Conservation (phyloP, 352 stramenopile species). For the Pythium folliculosum region DNA sequence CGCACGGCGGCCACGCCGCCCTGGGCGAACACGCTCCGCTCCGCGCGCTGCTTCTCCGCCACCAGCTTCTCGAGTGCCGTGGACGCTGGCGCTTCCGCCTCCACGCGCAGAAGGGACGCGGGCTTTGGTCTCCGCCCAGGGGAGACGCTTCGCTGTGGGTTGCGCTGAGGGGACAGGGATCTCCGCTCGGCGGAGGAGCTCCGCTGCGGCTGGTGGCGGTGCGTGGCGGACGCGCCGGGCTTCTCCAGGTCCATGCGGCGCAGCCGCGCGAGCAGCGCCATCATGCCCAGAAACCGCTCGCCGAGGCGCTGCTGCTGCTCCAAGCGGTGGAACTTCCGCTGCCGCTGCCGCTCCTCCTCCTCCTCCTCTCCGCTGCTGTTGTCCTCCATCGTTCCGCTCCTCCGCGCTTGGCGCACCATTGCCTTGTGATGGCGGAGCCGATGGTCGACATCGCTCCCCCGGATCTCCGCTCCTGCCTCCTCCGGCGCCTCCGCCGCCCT, state of each 20-base stretch:
- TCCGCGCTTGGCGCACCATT: neutral
- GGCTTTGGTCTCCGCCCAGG: too few relatives aligned
- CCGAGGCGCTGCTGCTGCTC: conserved; percentile 43
- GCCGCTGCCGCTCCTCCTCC: neutral
- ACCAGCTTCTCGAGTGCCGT: conserved; percentile 7
- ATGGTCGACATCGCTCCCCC: too few relatives aligned
- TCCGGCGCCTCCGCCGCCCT: conserved; percentile 3
- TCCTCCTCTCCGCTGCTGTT: neutral
- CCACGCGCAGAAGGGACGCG: too few relatives aligned
- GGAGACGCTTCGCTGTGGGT: too few relatives aligned
- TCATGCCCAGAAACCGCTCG: conserved; percentile 59
- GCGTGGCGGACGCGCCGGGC: neutral
- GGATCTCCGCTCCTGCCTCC: neutral
- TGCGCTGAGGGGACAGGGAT: too few relatives aligned
- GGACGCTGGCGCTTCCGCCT: neutral
- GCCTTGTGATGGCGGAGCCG: too few relatives aligned
- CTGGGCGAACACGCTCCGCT: neutral
- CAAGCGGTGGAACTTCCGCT: neutral
- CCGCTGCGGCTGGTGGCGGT: conserved; percentile 1
- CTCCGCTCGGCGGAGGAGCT: neutral
- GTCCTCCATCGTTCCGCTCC: neutral
- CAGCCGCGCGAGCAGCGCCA: conserved; percentile 53
- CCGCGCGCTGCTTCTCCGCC: conserved; percentile 2
- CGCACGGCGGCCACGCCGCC: conserved; percentile 6
- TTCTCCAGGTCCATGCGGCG: conserved; percentile 26